Evolutionary conservation across 805 yeast species (phyloP).

Genomic region (Candida silvicultrix): DNA sequence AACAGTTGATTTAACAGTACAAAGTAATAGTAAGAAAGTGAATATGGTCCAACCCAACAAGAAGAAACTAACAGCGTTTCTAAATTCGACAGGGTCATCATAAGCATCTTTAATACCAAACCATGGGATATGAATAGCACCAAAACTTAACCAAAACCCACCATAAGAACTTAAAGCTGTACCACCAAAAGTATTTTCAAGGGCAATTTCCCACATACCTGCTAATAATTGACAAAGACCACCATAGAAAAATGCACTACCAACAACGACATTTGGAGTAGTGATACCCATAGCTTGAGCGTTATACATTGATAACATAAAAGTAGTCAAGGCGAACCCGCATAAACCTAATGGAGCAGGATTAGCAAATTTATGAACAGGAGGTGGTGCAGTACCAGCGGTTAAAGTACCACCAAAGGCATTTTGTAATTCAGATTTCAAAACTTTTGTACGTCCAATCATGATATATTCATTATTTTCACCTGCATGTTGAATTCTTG

Average conservation of each 20-base stretch:
- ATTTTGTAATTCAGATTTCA: constrained; percentile 47
- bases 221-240: constrained; percentile 55
- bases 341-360: constrained; percentile 62
- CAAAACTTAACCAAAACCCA: constrained; percentile 65
- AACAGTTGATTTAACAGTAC: constrained; percentile 60
- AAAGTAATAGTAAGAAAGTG: constrained; percentile 44
- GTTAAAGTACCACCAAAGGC: constrained; percentile 84
- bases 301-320: constrained; percentile 50
- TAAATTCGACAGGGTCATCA: constrained; percentile 28
- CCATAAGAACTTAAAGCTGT: constrained; percentile 59
- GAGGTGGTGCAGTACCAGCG: constrained; percentile 56
- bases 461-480: constrained; percentile 57
- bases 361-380: constrained; percentile 55
- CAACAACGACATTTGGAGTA: constrained; percentile 48
- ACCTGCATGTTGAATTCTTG: constrained; percentile 16
- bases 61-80: constrained; percentile 52
- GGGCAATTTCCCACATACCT: constrained; percentile 60
- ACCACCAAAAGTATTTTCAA: constrained; percentile 64
- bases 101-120: constrained; percentile 59
- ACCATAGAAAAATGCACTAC: constrained; percentile 56
- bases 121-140: constrained; percentile 50
- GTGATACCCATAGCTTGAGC: constrained; percentile 48
- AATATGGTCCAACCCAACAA: constrained; percentile 61
- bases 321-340: constrained; percentile 59
- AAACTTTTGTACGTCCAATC: constrained; percentile 68